These are phyloP conservation scores for Blepharisma japonicum DNA, from an alignment of 73 alveolate species.

Conservation along the genomic window DNA sequence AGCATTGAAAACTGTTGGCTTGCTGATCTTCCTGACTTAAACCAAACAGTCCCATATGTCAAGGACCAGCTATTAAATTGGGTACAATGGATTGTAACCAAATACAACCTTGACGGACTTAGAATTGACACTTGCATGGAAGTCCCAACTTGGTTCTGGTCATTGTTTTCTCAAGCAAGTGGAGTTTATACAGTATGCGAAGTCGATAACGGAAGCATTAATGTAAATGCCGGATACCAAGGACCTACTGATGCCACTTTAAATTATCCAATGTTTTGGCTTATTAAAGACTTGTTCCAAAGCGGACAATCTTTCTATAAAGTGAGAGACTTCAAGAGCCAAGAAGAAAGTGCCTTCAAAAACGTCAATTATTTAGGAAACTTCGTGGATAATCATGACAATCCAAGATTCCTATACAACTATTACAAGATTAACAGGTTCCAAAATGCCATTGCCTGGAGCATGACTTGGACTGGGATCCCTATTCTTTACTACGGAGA, in stretches of 20 bases:
- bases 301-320: conserved; percentile 38
- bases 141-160: conserved; percentile 64
- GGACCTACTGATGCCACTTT: conserved; percentile 58
- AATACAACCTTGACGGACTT: conserved; percentile 73
- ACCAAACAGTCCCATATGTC: conserved; percentile 56
- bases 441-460: conserved; percentile 63
- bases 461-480: conserved; percentile 70
- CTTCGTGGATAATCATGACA: conserved; percentile 72
- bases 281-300: conserved; percentile 64
- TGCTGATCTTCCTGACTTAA: conserved; percentile 55
- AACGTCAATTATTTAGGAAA: conserved; percentile 35
- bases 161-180: conserved; percentile 32
- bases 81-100: conserved; percentile 44
- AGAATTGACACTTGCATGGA: conserved; percentile 68
- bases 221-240: conserved; percentile 55
- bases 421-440: conserved; percentile 7
- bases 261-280: conserved; percentile 81
- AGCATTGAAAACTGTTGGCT: conserved; percentile 52
- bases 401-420: conserved; percentile 69
- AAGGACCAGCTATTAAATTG: conserved; percentile 45
- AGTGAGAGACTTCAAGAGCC: neutral
- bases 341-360: too few species aligned
- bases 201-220: conserved; percentile 30
- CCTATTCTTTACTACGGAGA: conserved; percentile 88
- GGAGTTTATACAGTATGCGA: conserved; percentile 69